Conservation (phyloP, 75 land plant genomes). For the Pinus taeda region DNA sequence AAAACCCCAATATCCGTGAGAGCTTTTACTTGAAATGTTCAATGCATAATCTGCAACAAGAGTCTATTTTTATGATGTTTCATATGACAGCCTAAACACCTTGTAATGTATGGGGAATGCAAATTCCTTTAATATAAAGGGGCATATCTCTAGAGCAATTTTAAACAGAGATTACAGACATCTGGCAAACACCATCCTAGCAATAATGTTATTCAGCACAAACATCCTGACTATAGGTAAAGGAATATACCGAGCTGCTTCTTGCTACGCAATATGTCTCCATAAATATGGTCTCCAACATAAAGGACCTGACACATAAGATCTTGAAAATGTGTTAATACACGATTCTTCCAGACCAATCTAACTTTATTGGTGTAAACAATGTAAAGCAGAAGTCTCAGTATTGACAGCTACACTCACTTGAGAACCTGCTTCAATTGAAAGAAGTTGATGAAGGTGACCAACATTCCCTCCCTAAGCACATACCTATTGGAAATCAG, state of each 20-base stretch:
- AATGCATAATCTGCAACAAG: neutral
- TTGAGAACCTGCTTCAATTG: constrained; percentile 94
- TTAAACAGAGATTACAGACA: too few species aligned
- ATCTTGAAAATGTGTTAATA: neutral
- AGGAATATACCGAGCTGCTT: constrained; percentile 76
- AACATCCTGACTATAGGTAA: neutral
- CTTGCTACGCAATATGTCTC: constrained; percentile 98
- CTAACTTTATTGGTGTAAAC: too few species aligned
- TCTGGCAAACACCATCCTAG: too few species aligned
- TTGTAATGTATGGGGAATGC: neutral
- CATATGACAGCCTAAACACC: neutral
- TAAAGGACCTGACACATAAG: constrained; percentile 70
- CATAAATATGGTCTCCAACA: constrained; percentile 99
- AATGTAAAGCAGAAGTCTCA: too few species aligned
- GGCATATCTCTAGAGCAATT: neutral
- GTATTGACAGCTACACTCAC: constrained; percentile 20
- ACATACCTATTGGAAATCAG: constrained; percentile 6
- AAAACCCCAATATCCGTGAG: neutral
- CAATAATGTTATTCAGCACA: neutral
- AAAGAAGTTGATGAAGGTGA: constrained; percentile 90
- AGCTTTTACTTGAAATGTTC: neutral
- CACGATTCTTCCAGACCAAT: neutral
- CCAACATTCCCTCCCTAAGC: constrained; percentile 91
- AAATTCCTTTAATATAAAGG: neutral
- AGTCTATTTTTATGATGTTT: neutral